phyloP scores from a whole-genome alignment of 2,329 filamentous ascomycete genomes.

The Nannizzia gypsea region DNA sequence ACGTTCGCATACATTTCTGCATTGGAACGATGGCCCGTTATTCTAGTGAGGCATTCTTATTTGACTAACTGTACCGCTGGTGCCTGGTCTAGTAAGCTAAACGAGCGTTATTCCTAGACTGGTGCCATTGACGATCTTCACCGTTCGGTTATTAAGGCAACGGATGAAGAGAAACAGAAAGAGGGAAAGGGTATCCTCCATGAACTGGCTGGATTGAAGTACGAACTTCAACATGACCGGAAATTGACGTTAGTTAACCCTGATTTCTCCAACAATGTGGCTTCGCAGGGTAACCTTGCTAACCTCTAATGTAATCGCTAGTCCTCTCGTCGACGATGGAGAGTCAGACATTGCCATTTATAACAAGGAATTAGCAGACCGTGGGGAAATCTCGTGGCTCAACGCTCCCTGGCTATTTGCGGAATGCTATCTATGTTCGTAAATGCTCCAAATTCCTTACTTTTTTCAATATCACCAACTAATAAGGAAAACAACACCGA shows the following conservation, averaged over 20 bases:
- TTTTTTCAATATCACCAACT: not conserved
- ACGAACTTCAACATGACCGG: conserved; percentile 85
- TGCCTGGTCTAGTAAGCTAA: not conserved
- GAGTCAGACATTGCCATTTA: conserved; percentile 64
- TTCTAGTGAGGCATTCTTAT: conserved; percentile 51
- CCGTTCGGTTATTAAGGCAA: conserved; percentile 40
- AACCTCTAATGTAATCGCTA: conserved; percentile 23
- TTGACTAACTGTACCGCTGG: not conserved
- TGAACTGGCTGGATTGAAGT: conserved; percentile 72
- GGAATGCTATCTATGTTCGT: conserved; percentile 75
- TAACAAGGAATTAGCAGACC: conserved; percentile 69
- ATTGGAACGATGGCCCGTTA: conserved; percentile 81
- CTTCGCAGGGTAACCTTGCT: not conserved
- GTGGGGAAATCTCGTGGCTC: conserved; percentile 69
- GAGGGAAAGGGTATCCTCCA: conserved; percentile 83
- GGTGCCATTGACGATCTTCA: conserved; percentile 92
- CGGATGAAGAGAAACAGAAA: conserved; percentile 47
- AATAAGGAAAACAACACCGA: not conserved
- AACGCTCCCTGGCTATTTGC: conserved; percentile 76
- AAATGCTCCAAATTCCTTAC: not conserved
- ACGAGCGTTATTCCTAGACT: conserved; percentile 47
- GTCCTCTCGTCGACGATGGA: conserved; percentile 66
- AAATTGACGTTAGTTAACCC: conserved; percentile 51
- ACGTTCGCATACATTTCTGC: conserved; percentile 84
- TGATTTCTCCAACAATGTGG: not conserved